A percentile compares a stretch with the other conserved stretches of the same genome.
Conservation (phyloP, 2,329 filamentous ascomycete species). For the Hypoxylon rubiginosum region DNA sequence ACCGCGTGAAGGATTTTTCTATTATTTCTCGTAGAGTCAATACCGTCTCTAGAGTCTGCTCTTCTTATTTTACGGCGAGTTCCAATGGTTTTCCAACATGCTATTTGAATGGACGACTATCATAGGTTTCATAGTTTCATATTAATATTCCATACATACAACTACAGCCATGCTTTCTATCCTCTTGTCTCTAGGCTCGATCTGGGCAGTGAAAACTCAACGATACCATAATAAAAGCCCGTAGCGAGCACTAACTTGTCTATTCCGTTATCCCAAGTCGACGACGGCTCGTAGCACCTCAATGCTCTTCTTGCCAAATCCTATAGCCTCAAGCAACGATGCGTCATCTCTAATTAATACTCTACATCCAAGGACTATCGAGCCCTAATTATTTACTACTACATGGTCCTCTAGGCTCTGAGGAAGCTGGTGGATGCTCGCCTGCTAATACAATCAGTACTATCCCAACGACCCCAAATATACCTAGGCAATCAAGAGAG, state of each 20-base stretch:
- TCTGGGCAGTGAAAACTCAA: not conserved
- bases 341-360: not conserved
- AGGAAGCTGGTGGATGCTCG: no score
- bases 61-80: not conserved
- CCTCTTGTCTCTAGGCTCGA: not conserved
- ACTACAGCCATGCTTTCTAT: not conserved
- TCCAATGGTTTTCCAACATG: not conserved
- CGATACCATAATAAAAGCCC: not conserved
- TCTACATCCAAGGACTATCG: no score
- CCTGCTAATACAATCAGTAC: no score
- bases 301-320: not conserved
- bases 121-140: not conserved
- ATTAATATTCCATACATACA: not conserved
- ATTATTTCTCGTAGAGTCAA: not conserved
- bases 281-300: not conserved
- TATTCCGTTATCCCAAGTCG: not conserved
- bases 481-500: not conserved
- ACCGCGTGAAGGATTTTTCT: not conserved
- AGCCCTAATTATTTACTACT: no score
- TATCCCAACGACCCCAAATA: not conserved
- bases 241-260: not conserved
- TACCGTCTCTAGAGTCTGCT: not conserved
- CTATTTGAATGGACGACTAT: not conserved
- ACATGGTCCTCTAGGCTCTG: not conserved
- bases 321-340: not conserved